Base-by-base conservation (phyloP, 225 moss, liverwort and hornwort species). In the Neckera pumila region DNA sequence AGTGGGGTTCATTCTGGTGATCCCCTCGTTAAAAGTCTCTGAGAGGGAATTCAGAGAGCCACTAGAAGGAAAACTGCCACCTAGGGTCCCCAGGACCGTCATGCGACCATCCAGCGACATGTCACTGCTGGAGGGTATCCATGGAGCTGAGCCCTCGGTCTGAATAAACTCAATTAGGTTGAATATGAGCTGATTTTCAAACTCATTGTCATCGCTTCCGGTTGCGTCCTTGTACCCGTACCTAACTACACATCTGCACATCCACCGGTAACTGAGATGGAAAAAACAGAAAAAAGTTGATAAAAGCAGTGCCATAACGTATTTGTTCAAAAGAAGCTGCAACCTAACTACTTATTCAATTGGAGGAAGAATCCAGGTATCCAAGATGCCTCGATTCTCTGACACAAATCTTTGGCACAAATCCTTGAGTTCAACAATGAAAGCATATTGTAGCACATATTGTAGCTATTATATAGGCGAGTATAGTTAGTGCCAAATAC, bases 141-240 rank as follows among this genome's bases (percentile, higher is more conserved):
- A 98, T 9, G 90, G 91, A 33, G 91, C 92, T 17, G 89, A 91
- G 11, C 93, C 93, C 84, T 97, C 96, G 3, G 94, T 95, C 69
- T 94, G 95, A 53, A 98, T 94, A 28, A 97, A 98, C 86, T 97
- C 95, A 13, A 92, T 93, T 15, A 98, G 93, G 75, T 93, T 96
- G 25, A 93, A 79, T 11, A 93, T 78, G 38, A 94, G 82, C 71
- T 90, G 92, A n/a, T 93, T 89, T 53, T 94, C 94, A 63, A 93
- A 93, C 66, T 91, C 92, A 28, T 51, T 82, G 72, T 92, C 93
- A 57, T 93, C 91, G 15, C 85, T 38, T 54, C 58, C 85, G 20
- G 40, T n/a, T 12, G 54, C 14, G 72, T 94, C 94, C 73, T 90
- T 94, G 43, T 94, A 94, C 19, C 94, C 94, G 33, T 93, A 89